These are phyloP conservation scores for Tricholoma saponaceum DNA, from an alignment of 768 basidiomycete species.

Conservation along the genomic window DNA sequence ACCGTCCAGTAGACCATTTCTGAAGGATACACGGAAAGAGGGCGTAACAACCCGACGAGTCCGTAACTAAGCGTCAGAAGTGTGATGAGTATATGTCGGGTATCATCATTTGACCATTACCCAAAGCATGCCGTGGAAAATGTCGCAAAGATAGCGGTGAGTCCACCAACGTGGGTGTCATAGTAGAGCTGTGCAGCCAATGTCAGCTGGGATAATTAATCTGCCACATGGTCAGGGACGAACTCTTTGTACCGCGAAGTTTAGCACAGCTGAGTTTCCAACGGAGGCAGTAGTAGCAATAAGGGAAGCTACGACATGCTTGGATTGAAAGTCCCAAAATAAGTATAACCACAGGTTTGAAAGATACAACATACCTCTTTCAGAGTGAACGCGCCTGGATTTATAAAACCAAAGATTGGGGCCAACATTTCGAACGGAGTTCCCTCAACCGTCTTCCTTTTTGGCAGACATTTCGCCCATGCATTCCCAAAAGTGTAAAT, in stretches of 20 bases:
- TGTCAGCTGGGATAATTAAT: not conserved
- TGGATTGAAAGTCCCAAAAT: not conserved
- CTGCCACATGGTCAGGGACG: not conserved
- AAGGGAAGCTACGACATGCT: conserved; percentile 57
- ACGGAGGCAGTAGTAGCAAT: conserved; percentile 53
- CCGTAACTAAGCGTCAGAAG: conserved; percentile 39
- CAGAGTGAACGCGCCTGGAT: conserved; percentile 52
- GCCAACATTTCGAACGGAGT: conserved; percentile 38
- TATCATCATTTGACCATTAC: conserved; percentile 22
- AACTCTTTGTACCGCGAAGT: conserved; percentile 60
- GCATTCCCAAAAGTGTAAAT: conserved; percentile 46
- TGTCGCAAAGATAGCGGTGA: conserved; percentile 55
- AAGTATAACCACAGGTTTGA: not conserved
- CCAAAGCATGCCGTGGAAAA: conserved; percentile 65
- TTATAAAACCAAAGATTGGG: conserved; percentile 42
- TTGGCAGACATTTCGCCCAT: conserved; percentile 47
- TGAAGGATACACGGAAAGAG: conserved; percentile 56
- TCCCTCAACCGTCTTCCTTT: conserved; percentile 36
- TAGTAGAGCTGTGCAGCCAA: conserved; percentile 49
- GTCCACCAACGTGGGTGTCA: conserved; percentile 48
- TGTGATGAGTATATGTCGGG: not conserved
- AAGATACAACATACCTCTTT: conserved; percentile 44
- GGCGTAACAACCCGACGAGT: conserved; percentile 54
- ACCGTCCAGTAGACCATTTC: conserved; percentile 63
- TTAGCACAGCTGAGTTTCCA: conserved; percentile 50